A percentile compares a stretch with the other conserved stretches of the same genome.
Evolutionary conservation across 202 grass and related monocot species (phyloP).

Genomic region (Musa balbisiana): DNA sequence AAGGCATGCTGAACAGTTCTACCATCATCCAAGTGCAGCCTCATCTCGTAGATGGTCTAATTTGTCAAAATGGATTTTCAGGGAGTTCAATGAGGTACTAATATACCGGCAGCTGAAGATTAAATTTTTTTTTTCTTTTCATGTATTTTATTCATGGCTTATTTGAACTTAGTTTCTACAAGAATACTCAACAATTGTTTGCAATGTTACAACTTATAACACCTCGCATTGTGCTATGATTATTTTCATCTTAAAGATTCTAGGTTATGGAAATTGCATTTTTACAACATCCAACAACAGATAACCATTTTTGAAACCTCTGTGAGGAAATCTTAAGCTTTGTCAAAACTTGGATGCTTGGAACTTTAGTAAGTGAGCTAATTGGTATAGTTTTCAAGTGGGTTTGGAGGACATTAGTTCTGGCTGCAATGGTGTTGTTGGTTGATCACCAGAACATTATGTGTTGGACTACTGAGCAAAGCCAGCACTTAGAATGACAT

Average conservation of each 20-base stretch:
- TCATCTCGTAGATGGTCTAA: conserved; percentile 98
- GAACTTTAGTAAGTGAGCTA: neutral
- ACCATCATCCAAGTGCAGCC: conserved; percentile 86
- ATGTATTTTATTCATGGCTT: neutral
- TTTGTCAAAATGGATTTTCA: conserved; percentile 91
- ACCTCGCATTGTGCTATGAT: neutral
- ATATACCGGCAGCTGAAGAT: too few species aligned
- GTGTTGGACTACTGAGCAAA: too few species aligned
- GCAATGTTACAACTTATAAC: too few species aligned
- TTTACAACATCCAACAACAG: too few species aligned
- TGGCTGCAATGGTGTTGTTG: neutral
- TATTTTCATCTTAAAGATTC: neutral
- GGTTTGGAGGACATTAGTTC: neutral
- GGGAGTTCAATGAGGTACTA: conserved; percentile 94
- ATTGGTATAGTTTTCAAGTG: neutral
- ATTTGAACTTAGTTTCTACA: neutral
- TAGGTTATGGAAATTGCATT: neutral
- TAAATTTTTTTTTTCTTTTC: neutral
- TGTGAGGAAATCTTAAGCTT: neutral
- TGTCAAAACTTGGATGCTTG: neutral
- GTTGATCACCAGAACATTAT: neutral
- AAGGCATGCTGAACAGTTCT: conserved; percentile 93
- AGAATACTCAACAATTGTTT: neutral
- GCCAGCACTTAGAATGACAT: too few species aligned
- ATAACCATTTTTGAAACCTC: neutral